Percentiles rank a stretch among this genome's conserved stretches.
Conservation (phyloP, 2,329 filamentous ascomycete genomes). For the Beauveria pseudobassiana region DNA sequence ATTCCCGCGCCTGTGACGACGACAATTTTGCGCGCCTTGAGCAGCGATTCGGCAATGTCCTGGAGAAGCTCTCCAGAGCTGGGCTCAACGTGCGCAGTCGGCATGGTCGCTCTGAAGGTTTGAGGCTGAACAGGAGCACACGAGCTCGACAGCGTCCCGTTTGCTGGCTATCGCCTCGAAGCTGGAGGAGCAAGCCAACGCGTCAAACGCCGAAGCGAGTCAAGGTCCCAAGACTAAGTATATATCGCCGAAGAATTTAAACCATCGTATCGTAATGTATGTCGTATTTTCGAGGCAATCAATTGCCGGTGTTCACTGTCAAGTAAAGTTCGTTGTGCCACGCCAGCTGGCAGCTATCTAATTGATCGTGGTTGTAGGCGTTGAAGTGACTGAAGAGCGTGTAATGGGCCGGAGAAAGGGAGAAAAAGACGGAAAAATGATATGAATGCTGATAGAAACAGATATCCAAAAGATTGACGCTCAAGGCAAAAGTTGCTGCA, state of each 20-base stretch:
- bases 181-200: not conserved
- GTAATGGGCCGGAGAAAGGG: not conserved
- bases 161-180: not conserved
- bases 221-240: not conserved
- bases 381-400: not conserved
- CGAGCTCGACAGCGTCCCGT: not conserved
- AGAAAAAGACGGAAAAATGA: not conserved
- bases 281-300: not conserved
- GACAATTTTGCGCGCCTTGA: constrained; percentile 60
- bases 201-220: not conserved
- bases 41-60: constrained; percentile 55
- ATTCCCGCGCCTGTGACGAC: constrained; percentile 68
- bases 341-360: not conserved
- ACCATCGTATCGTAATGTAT: not conserved
- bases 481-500: not conserved
- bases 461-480: not conserved
- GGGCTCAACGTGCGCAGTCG: constrained; percentile 48
- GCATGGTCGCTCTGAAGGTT: constrained; percentile 36
- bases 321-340: not conserved
- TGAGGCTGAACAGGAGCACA: not conserved
- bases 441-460: not conserved
- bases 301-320: not conserved
- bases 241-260: not conserved
- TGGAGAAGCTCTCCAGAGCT: constrained; percentile 49
- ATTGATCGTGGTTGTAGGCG: not conserved